Percentiles rank a stretch among this genome's conserved stretches.
phyloP scores from a whole-genome alignment of 1,284 basidiomycete species.

The Ustilago hordei region DNA sequence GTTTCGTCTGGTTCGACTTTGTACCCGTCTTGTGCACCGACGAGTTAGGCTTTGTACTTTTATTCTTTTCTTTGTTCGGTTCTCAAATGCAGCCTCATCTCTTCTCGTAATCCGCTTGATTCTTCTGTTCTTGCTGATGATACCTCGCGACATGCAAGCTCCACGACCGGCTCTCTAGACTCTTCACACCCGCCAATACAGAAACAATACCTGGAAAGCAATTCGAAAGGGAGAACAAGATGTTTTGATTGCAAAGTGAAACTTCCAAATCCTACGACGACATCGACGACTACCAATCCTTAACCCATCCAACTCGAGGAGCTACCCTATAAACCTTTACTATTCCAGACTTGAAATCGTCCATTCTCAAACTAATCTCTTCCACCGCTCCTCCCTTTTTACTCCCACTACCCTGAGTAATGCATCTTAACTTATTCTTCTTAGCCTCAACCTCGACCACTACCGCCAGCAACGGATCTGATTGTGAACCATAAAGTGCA shows the following conservation, averaged over 20 bases:
- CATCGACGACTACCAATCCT: conserved; percentile 20
- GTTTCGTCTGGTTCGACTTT: neutral
- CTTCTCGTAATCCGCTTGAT: neutral
- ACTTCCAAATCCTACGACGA: too few relatives aligned
- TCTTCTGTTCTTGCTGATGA: neutral
- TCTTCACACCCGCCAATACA: too few relatives aligned
- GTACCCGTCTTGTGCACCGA: too few relatives aligned
- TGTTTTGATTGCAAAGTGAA: too few relatives aligned
- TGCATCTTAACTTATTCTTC: conserved; percentile 55
- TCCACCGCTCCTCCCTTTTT: conserved; percentile 74
- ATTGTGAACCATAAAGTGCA: conserved; percentile 75
- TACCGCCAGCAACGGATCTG: conserved; percentile 79
- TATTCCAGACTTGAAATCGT: conserved; percentile 86
- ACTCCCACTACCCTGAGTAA: conserved; percentile 75
- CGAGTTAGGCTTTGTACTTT: conserved; percentile 1
- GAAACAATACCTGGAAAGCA: too few relatives aligned
- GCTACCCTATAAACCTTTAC: conserved; percentile 71
- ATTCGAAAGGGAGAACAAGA: too few relatives aligned
- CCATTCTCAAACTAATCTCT: conserved; percentile 82
- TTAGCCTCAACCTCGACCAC: conserved; percentile 77
- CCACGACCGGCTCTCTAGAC: too few relatives aligned
- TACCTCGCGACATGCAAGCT: too few relatives aligned
- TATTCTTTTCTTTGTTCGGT: conserved; percentile 2
- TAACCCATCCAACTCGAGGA: conserved; percentile 45
- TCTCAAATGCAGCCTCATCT: neutral